phyloP scores from a whole-genome alignment of 1,284 basidiomycete species.

The Nidula niveotomentosa region DNA sequence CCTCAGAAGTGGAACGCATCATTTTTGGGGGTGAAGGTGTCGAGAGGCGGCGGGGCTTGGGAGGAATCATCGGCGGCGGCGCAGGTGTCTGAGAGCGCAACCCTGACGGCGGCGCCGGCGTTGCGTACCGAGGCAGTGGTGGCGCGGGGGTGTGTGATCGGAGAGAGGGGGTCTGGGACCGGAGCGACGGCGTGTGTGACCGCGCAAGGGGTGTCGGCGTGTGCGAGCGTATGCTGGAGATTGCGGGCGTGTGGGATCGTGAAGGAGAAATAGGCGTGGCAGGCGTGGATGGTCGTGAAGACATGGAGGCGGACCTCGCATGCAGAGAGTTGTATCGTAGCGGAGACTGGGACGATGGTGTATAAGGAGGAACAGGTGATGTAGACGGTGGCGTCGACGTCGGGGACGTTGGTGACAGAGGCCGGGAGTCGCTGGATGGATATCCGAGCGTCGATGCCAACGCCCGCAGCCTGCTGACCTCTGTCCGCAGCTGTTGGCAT shows the following conservation, averaged over 20 bases:
- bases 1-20: slow-evolving; percentile 48
- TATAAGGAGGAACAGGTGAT: slow-evolving; percentile 8
- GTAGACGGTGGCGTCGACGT: slow-evolving; percentile 35
- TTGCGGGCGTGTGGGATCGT: slow-evolving; percentile 25
- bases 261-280: slow-evolving; percentile 26
- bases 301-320: slow-evolving; percentile 49
- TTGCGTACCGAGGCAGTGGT: slow-evolving; percentile 21
- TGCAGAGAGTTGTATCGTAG: slow-evolving; percentile 49
- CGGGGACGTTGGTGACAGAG: slow-evolving; percentile 28
- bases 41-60: slow-evolving; percentile 44
- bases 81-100: slow-evolving; percentile 28
- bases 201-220: slow-evolving; percentile 28
- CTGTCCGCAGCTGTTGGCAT: slow-evolving; percentile 61
- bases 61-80: slow-evolving; percentile 38
- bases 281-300: slow-evolving; percentile 51
- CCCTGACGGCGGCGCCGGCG: slow-evolving; percentile 22
- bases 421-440: slow-evolving; percentile 22
- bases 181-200: slow-evolving; percentile 27
- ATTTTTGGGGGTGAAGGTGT: slow-evolving; percentile 46
- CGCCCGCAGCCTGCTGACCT: slow-evolving; percentile 57
- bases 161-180: slow-evolving; percentile 25
- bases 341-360: slow-evolving; percentile 25
- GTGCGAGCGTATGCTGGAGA: slow-evolving; percentile 23
- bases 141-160: slow-evolving; percentile 27
- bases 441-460: slow-evolving; percentile 39